A percentile compares a stretch with the other conserved stretches of the same genome.
phyloP scores from a whole-genome alignment of 2,329 filamentous ascomycete genomes.

The Pyrenochaeta sp. region DNA sequence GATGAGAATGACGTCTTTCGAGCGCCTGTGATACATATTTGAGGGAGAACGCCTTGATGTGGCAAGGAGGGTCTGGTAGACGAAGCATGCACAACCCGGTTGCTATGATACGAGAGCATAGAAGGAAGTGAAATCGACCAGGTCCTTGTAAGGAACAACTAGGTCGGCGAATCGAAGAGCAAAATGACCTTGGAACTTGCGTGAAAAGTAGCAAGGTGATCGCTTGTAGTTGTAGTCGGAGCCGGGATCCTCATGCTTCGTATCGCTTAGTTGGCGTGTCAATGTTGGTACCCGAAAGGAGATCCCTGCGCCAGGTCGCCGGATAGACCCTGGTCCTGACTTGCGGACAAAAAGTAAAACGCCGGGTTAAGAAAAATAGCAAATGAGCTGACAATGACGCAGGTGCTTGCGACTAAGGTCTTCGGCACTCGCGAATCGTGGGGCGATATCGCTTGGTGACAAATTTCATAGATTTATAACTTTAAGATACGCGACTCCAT shows the following conservation, averaged over 20 bases:
- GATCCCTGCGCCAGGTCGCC: constrained; percentile 32
- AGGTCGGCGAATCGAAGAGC: constrained; percentile 12
- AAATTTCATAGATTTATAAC: no score
- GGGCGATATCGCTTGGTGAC: background rate
- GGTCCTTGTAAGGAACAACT: constrained; percentile 9
- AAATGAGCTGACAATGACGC: constrained; percentile 26
- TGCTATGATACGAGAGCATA: background rate
- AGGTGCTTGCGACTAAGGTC: background rate
- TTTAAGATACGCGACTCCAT: no score
- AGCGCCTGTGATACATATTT: constrained; percentile 10
- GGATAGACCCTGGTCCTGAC: constrained; percentile 23
- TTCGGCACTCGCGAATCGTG: no score
- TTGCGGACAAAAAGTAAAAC: constrained; percentile 29
- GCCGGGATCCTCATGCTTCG: constrained; percentile 25
- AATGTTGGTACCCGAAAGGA: constrained; percentile 25
- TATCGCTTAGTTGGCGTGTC: constrained; percentile 30
- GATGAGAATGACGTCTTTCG: constrained; percentile 38
- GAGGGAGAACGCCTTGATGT: constrained; percentile 8
- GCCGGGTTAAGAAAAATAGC: constrained; percentile 2
- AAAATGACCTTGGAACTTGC: constrained; percentile 20
- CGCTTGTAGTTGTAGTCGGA: constrained; percentile 17
- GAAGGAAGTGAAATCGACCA: background rate
- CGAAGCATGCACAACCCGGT: constrained; percentile 30
- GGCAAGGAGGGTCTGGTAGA: constrained; percentile 27
- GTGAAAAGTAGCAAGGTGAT: constrained; percentile 19